Evolutionary conservation across 306 rosid species (phyloP), one percentile per base, ranked within the genome.

Genomic region (Rubus parviflorus): DNA sequence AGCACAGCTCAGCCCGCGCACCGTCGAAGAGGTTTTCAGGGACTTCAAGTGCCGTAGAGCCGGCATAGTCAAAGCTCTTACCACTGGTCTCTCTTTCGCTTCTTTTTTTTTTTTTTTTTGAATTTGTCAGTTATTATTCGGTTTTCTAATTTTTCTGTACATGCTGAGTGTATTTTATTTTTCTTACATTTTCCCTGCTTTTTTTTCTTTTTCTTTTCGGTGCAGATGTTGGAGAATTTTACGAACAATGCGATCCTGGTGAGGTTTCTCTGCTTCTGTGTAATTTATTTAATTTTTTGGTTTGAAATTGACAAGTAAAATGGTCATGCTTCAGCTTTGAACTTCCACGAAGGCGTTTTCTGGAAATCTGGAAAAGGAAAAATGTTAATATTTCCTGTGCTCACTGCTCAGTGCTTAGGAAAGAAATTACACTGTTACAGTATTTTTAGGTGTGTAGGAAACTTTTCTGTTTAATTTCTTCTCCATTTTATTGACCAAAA

Each of bases 181-280:
- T 75, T 79, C 52, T 17, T 74, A 37, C 20, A 14, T 7, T 19
- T 20, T 5, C 3, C 15, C 16, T 64, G 46, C 46, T 14, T 47
- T 8, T 40, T 51, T 45, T 71, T 30, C 35, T 65, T 38, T 38
- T n/a, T 47, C 37, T 54, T n/a, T 49, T 25, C 15, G 38, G 69
- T 53, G 82, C 90, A 91, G 94, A 91, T 73, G 87, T 85, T 20
- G 89, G 75, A 43, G 81, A 83, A 52, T 91, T 91, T 73, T 89
- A 75, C 73, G 83, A 73, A 77, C 89, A 80, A 85, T 89, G 92
- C 70, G 90, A 91, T 87, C 97, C 94, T 65, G 90, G 94, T 89
- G 80, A 82, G 91, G 84, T 80, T 81, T 71, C 75, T 53, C 75
- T 68, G 1, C 7, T 1, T 53, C 6, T 68, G 25, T 52, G 19